phyloP scores from a whole-genome alignment of 1,139 yeast genomes.

The Pichia sp. region DNA sequence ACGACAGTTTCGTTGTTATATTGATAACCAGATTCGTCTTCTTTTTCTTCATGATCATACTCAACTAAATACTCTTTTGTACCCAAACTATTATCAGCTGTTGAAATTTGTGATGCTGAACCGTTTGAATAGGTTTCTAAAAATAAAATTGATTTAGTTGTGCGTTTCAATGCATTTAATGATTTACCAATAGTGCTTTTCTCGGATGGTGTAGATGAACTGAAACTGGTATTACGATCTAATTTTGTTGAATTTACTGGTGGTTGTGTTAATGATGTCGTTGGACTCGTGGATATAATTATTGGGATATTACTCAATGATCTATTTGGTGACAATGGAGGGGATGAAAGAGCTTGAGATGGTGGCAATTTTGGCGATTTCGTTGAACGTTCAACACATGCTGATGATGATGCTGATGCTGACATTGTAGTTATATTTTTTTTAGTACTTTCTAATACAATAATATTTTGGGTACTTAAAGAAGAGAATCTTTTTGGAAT shows the following conservation, averaged over 20 bases:
- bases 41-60: background rate
- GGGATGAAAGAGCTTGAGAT: background rate
- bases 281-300: background rate
- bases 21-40: background rate
- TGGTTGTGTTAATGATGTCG: background rate
- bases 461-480: no score
- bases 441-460: no score
- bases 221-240: conserved; percentile 7
- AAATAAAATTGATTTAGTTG: conserved; percentile 23
- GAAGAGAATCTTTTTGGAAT: conserved; percentile 17
- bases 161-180: conserved; percentile 17
- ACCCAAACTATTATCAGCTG: background rate
- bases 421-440: background rate
- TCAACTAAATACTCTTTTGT: background rate
- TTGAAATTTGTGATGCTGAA: background rate
- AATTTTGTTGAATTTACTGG: background rate
- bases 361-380: background rate
- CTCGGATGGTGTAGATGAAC: conserved; percentile 15
- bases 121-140: conserved; percentile 16
- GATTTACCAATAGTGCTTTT: conserved; percentile 20
- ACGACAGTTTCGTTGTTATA: background rate
- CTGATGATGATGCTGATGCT: background rate
- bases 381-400: background rate
- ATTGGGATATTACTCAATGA: background rate
- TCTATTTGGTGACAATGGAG: conserved; percentile 4